A percentile compares a stretch with the other conserved stretches of the same genome.
phyloP scores from a whole-genome alignment of 208 protist genomes.

The Borovskyia barvae region DNA sequence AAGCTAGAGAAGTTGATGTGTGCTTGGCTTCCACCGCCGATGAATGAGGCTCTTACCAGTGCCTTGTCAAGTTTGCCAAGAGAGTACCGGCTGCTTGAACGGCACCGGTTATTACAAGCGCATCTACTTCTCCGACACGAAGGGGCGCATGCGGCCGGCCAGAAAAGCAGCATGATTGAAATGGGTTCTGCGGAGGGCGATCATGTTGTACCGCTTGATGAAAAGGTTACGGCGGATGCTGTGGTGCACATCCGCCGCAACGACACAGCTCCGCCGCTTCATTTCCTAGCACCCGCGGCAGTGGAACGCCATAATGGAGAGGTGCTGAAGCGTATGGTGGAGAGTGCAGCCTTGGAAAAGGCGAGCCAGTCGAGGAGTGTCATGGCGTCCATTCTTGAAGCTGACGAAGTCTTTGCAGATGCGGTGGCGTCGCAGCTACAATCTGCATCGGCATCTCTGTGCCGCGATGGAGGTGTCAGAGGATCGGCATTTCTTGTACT shows the following conservation, averaged over 20 bases:
- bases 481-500: conserved; percentile 7
- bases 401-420: not conserved
- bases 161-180: conserved; percentile 4
- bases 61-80: conserved; percentile 16
- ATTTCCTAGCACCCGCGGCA: conserved; percentile 13
- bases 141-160: conserved; percentile 7
- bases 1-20: not conserved
- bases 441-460: not conserved
- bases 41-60: conserved; percentile 13
- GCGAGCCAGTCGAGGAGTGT: not conserved
- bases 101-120: conserved; percentile 7
- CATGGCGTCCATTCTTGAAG: not conserved
- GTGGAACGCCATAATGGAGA: not conserved
- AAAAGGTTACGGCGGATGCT: not conserved
- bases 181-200: not conserved
- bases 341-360: too few relatives aligned
- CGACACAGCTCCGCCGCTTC: conserved; percentile 2
- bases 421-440: not conserved
- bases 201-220: not conserved
- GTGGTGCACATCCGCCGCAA: conserved; percentile 11
- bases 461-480: not conserved
- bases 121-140: conserved; percentile 11
- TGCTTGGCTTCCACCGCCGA: conserved; percentile 18
- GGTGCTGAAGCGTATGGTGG: conserved; percentile 1
- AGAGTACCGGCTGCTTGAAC: not conserved